These are phyloP conservation scores for Boletus vinaceobasis DNA, from an alignment of 768 basidiomycete species.

Conservation along the genomic window DNA sequence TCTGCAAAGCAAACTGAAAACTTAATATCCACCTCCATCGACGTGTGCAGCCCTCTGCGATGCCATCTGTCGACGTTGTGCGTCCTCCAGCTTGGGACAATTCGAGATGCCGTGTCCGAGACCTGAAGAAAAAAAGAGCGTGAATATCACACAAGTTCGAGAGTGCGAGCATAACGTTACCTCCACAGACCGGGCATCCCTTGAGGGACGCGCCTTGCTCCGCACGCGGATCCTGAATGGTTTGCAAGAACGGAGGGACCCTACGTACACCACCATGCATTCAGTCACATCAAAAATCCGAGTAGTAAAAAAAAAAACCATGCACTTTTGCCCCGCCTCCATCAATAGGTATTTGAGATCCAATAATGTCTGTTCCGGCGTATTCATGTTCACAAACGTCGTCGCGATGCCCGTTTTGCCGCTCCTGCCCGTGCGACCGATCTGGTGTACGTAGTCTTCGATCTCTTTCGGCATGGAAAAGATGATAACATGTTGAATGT, in stretches of 20 bases:
- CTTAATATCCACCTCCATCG: slow-evolving; percentile 46
- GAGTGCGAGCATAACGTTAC: slow-evolving; percentile 35
- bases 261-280: slow-evolving; percentile 35
- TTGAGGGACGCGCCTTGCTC: slow-evolving; percentile 73
- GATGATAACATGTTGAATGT: slow-evolving; percentile 98
- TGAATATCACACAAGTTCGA: not conserved
- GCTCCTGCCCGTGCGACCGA: slow-evolving; percentile 94
- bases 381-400: slow-evolving; percentile 98
- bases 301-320: not conserved
- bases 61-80: slow-evolving; percentile 86
- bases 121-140: slow-evolving; percentile 40
- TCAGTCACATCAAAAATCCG: not conserved
- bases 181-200: slow-evolving; percentile 96
- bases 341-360: slow-evolving; percentile 96
- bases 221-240: slow-evolving; percentile 87
- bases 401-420: slow-evolving; percentile 99
- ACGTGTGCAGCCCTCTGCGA: slow-evolving; percentile 71
- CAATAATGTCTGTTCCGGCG: slow-evolving; percentile 90
- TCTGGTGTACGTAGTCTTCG: slow-evolving; percentile 99
- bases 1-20: not conserved
- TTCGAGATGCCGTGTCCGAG: slow-evolving; percentile 92
- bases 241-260: slow-evolving; percentile 88
- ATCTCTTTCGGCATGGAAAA: slow-evolving; percentile 99
- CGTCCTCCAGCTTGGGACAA: slow-evolving; percentile 95
- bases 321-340: slow-evolving; percentile 96